phyloP scores from a whole-genome alignment of 768 basidiomycete species.

The Glaciozyma martinii region DNA sequence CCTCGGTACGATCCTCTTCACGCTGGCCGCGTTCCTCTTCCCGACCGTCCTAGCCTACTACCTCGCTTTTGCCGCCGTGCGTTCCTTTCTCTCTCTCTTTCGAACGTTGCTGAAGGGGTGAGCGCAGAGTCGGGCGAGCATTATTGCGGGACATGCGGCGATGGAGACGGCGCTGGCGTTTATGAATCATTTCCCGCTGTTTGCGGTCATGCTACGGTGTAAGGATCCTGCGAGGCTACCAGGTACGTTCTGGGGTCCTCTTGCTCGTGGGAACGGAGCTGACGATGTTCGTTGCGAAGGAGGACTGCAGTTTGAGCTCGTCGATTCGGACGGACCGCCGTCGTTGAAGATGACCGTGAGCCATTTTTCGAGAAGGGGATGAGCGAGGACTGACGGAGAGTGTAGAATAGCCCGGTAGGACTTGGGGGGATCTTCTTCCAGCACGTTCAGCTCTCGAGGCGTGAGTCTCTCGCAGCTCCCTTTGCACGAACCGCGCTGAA shows the following conservation, averaged over 20 bases:
- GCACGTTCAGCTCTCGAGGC: neutral
- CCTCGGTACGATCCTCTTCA: constrained; percentile 86
- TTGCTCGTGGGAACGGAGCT: neutral
- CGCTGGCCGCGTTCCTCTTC: constrained; percentile 66
- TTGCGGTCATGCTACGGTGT: constrained; percentile 68
- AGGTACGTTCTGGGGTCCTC: constrained; percentile 45
- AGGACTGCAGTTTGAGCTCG: constrained; percentile 1
- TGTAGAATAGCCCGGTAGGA: neutral
- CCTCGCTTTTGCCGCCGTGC: constrained; percentile 58
- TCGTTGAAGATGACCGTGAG: neutral
- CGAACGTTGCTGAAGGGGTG: neutral
- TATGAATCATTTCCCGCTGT: constrained; percentile 87
- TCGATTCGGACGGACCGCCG: neutral
- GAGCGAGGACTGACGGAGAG: neutral
- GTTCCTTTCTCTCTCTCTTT: constrained; percentile 39
- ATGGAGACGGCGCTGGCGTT: constrained; percentile 62
- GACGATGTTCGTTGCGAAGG: neutral
- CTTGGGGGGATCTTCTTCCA: constrained; percentile 7
- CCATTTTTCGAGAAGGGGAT: neutral
- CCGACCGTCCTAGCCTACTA: constrained; percentile 85
- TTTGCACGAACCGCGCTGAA: neutral
- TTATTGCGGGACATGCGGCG: constrained; percentile 53
- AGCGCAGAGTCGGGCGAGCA: constrained; percentile 48
- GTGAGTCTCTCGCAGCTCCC: neutral
- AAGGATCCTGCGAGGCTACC: constrained; percentile 80